Conservation (phyloP, 306 rosid genomes). For the Carpinus viminea region DNA sequence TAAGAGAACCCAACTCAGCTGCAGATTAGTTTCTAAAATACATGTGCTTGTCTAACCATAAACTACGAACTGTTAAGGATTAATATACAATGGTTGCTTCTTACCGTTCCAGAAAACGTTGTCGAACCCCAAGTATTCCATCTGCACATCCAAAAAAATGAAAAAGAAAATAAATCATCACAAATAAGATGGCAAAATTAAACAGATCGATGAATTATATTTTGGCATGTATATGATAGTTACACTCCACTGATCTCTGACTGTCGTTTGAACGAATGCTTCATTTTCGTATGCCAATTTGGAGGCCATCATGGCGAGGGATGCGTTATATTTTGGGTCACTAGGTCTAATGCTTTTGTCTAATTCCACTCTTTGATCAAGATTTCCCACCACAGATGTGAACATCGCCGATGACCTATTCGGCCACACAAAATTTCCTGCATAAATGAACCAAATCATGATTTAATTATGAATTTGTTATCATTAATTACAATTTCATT, state of each 20-base stretch:
- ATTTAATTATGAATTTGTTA: too few relatives aligned
- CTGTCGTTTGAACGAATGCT: constrained; percentile 11
- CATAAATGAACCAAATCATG: neutral
- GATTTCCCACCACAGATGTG: constrained; percentile 4
- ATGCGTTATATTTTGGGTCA: constrained; percentile 25
- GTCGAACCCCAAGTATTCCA: constrained; percentile 41
- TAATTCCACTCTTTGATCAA: constrained; percentile 42
- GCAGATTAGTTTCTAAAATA: too few relatives aligned
- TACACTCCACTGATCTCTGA: constrained; percentile 46
- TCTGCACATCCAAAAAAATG: constrained; percentile 20
- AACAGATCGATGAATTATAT: neutral
- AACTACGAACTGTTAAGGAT: too few relatives aligned
- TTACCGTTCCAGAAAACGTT: constrained; percentile 37
- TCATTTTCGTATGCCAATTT: constrained; percentile 46
- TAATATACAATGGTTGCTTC: neutral
- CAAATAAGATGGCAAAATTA: too few relatives aligned
- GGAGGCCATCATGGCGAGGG: constrained; percentile 46
- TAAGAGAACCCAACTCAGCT: too few relatives aligned
- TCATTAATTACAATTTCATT: too few relatives aligned
- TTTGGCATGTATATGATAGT: neutral
- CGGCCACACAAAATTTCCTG: constrained; percentile 34
- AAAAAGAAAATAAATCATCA: neutral
- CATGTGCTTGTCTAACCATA: too few relatives aligned
- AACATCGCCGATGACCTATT: constrained; percentile 32
- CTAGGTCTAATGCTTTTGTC: constrained; percentile 27